Base-by-base conservation (phyloP, 2,329 filamentous ascomycete genomes). In the Capronia epimyces region DNA sequence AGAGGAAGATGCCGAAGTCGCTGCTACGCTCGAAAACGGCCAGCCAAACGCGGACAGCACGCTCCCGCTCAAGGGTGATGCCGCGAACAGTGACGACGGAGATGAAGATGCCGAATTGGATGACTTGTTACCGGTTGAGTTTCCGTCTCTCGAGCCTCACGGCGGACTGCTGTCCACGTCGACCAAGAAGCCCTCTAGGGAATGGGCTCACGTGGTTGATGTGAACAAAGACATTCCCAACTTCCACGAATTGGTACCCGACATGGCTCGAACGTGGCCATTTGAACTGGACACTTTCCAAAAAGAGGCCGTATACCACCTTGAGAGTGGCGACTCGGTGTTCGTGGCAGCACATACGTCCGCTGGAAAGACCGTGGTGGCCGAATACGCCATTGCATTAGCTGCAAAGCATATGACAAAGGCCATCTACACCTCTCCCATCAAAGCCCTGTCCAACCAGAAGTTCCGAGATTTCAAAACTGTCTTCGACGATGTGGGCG, bases 321-420 rank as follows among this genome's bases (percentile, higher is more conserved):
- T 98, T 2, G 93, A 98, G 66, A 89, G 86, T 63, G 91, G 93
- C 15, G 93, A 98, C 65, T 97, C 91, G 0, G 93, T 98, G 21
- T 98, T 98, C 63, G 93, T 98, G 44, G 93, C 93, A 8, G 93
- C 93, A 0, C 93, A 98, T 66, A 98, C 93, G 0, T 98, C 93
- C 27, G 93, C 93, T 18, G 93, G 93, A 50, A 98, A 98, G 74
- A 98, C 93, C 1, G 93, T 97, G 0, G 93, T 98, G 12, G 93
- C 93, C 22, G 93, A 98, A 67, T 98, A 98, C 69, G 93, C 91
- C 43, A 97, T 98, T 67, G 89, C 93, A 5, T 75, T 98, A 52
- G 93, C 93, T 24, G 85, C 89, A n/a, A 94, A 91, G 65, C 93
- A 98, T 67, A 97, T 97, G 91, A 98, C 93, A 7, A 98, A 98